These are phyloP conservation scores for Setaria viridis DNA, from an alignment of 202 grass and related monocot species.

Conservation along the genomic window DNA sequence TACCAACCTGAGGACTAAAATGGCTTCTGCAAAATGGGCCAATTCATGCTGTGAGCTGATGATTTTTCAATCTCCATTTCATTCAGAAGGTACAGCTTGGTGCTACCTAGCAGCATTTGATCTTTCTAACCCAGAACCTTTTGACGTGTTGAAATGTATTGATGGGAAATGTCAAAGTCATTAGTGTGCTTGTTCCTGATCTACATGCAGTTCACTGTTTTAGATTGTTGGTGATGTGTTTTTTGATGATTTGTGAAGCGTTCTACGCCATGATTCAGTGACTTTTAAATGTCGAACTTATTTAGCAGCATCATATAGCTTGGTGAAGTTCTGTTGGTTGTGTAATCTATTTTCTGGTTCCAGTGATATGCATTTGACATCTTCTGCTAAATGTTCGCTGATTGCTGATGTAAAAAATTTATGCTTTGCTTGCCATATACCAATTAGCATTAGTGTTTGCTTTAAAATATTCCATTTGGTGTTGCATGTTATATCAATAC, in stretches of 20 bases:
- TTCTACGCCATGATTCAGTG: not conserved
- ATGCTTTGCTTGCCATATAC: too few species aligned
- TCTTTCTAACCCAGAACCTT: constrained; percentile 17
- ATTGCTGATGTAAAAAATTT: too few species aligned
- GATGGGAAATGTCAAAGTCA: not conserved
- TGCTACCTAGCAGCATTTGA: constrained; percentile 19
- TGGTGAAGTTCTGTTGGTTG: too few species aligned
- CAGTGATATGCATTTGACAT: too few species aligned
- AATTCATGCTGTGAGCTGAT: constrained; percentile 14
- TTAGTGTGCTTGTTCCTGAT: not conserved
- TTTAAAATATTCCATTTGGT: too few species aligned
- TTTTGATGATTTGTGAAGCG: not conserved
- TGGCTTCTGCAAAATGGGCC: constrained; percentile 32
- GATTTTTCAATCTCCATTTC: constrained; percentile 2
- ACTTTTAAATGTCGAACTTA: too few species aligned
- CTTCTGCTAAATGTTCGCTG: too few species aligned
- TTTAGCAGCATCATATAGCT: too few species aligned
- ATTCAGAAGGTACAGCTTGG: not conserved
- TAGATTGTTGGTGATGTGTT: not conserved
- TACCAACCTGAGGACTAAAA: not conserved
- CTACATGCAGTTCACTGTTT: not conserved
- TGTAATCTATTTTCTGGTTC: too few species aligned
- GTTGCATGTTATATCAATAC: too few species aligned
- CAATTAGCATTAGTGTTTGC: too few species aligned
- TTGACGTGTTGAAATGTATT: not conserved